A percentile compares a stretch with the other conserved stretches of the same genome.
phyloP scores from a whole-genome alignment of 768 basidiomycete species.

The Termitomyces sp. region DNA sequence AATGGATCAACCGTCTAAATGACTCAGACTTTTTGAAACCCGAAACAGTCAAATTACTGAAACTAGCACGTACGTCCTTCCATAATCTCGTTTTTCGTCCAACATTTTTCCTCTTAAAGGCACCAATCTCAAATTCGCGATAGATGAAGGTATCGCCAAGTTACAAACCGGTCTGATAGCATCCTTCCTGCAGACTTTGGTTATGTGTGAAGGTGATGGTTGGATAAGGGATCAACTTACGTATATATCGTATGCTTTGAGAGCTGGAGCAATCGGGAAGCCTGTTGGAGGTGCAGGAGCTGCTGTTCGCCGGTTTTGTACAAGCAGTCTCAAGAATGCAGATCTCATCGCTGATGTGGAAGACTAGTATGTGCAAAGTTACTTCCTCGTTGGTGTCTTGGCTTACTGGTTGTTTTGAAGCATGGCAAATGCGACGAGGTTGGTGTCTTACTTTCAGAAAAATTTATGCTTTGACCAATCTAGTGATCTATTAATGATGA shows the following conservation, averaged over 20 bases:
- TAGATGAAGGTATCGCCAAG: conserved; percentile 81
- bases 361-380: conserved; percentile 65
- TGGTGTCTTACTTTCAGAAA: conserved; percentile 2
- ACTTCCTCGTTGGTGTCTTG: neutral
- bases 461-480: neutral
- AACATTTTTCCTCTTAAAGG: conserved; percentile 23
- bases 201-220: conserved; percentile 94
- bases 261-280: conserved; percentile 55
- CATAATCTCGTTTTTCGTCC: neutral
- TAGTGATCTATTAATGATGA: conserved; percentile 75
- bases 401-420: conserved; percentile 27
- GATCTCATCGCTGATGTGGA: conserved; percentile 76
- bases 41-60: conserved; percentile 65
- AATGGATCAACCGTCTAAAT: conserved; percentile 85
- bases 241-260: conserved; percentile 63
- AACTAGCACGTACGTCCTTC: conserved; percentile 60
- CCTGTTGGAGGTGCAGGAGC: conserved; percentile 72
- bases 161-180: conserved; percentile 82
- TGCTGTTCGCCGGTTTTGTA: conserved; percentile 82
- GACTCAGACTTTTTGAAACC: conserved; percentile 70
- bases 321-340: conserved; percentile 77
- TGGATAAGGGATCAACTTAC: conserved; percentile 73
- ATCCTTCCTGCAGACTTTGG: conserved; percentile 88
- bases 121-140: conserved; percentile 85
- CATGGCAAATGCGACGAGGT: conserved; percentile 80